Conservation (phyloP, 2,329 filamentous ascomycete genomes). For the Hypoxylon sp. region DNA sequence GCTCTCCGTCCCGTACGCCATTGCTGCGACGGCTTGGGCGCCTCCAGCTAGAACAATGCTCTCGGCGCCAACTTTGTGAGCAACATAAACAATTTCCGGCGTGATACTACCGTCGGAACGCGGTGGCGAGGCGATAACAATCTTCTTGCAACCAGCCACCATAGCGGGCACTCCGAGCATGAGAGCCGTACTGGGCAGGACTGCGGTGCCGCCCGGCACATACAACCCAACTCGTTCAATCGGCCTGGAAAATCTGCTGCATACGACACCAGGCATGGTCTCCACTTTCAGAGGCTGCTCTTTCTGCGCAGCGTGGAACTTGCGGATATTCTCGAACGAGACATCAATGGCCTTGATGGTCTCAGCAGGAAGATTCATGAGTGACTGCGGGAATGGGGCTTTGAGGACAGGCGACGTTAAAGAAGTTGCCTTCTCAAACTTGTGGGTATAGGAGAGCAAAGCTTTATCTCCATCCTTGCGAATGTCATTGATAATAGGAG, state of each 20-base stretch:
- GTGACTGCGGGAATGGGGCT: constrained; percentile 84
- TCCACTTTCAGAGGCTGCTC: constrained; percentile 87
- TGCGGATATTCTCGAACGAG: constrained; percentile 93
- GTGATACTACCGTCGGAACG: constrained; percentile 90
- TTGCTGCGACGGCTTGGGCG: constrained; percentile 93
- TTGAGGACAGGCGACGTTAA: constrained; percentile 89
- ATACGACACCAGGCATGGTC: constrained; percentile 97
- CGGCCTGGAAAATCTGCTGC: constrained; percentile 89
- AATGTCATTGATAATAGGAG: constrained; percentile 91
- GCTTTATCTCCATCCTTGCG: constrained; percentile 86
- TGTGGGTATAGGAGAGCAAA: constrained; percentile 93
- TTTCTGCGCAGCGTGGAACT: constrained; percentile 92
- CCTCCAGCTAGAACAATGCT: constrained; percentile 96
- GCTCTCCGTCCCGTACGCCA: constrained; percentile 97
- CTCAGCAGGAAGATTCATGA: constrained; percentile 88
- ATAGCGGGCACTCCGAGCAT: constrained; percentile 98
- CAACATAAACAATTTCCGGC: constrained; percentile 96
- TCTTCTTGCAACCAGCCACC: constrained; percentile 96
- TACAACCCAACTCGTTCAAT: constrained; percentile 98
- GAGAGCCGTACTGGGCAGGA: constrained; percentile 95
- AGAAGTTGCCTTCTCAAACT: constrained; percentile 95
- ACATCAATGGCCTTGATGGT: constrained; percentile 93
- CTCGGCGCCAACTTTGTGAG: constrained; percentile 95
- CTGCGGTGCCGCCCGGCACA: constrained; percentile 94
- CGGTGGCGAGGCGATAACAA: constrained; percentile 92